A percentile compares a stretch with the other conserved stretches of the same genome.
phyloP scores from a whole-genome alignment of 1,284 basidiomycete genomes.

The Heterobasidion parviporum region DNA sequence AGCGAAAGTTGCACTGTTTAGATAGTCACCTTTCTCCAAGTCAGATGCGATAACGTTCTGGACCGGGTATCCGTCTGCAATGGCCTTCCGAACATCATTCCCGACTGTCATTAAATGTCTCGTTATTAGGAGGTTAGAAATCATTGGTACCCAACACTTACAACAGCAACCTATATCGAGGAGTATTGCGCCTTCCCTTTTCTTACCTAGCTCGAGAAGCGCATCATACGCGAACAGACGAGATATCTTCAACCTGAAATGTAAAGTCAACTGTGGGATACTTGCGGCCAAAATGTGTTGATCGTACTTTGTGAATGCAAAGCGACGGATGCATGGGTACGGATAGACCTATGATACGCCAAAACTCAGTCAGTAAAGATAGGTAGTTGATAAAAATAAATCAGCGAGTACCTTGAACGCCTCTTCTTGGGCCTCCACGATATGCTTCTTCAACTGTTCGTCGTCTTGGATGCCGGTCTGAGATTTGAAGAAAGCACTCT shows the following conservation, averaged over 20 bases:
- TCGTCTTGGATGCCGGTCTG: slow-evolving; percentile 3
- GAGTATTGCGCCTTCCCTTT: slow-evolving; percentile 15
- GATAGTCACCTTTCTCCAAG: slow-evolving; percentile 10
- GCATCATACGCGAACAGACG: slow-evolving; percentile 12
- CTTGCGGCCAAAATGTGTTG: background rate
- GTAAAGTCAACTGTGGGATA: background rate
- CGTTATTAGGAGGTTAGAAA: too few relatives aligned
- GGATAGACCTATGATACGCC: background rate
- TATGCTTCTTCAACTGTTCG: slow-evolving; percentile 1
- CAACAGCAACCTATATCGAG: slow-evolving; percentile 20
- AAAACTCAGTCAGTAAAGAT: background rate
- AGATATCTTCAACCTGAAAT: slow-evolving; percentile 11
- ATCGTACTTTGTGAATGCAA: slow-evolving; percentile 1
- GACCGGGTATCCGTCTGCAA: slow-evolving; percentile 11
- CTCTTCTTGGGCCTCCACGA: background rate
- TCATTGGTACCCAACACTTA: slow-evolving; percentile 5
- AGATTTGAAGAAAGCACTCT: slow-evolving; percentile 3
- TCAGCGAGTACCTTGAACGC: background rate
- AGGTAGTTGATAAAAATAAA: background rate
- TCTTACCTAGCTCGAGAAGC: slow-evolving; percentile 14
- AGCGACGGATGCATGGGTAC: slow-evolving; percentile 3
- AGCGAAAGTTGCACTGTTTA: background rate
- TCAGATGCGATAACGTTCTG: slow-evolving; percentile 10
- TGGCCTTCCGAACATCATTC: slow-evolving; percentile 9
- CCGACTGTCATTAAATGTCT: background rate